phyloP scores from a whole-genome alignment of 768 basidiomycete genomes.

The Xanthoconium purpureum region DNA sequence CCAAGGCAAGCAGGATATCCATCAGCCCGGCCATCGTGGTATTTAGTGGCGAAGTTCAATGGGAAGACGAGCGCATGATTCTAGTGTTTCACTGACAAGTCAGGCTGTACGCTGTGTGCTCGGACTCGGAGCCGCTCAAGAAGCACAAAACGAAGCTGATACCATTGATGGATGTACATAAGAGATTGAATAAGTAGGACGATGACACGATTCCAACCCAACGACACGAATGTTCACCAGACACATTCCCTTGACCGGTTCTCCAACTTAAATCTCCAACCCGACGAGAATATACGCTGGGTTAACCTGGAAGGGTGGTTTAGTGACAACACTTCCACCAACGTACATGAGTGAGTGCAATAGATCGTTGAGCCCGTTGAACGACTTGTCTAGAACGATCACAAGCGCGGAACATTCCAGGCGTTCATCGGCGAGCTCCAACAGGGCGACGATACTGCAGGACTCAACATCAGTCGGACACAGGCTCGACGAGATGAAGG shows the following conservation, averaged over 20 bases:
- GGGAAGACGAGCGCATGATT: no score
- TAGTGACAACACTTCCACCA: slow-evolving; percentile 81
- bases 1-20: slow-evolving; percentile 27
- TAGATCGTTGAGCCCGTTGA: slow-evolving; percentile 65
- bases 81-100: no score
- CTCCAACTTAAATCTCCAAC: slow-evolving; percentile 60
- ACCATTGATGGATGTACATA: slow-evolving; percentile 11
- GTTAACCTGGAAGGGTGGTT: slow-evolving; percentile 72
- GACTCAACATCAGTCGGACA: not conserved
- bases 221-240: slow-evolving; percentile 18
- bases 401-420: slow-evolving; percentile 75
- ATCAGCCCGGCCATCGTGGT: slow-evolving; percentile 22
- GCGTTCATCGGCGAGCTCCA: slow-evolving; percentile 85
- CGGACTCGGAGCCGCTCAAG: no score
- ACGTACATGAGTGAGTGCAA: slow-evolving; percentile 93
- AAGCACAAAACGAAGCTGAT: not conserved
- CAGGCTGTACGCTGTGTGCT: no score
- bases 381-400: slow-evolving; percentile 74
- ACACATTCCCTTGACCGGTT: slow-evolving; percentile 30
- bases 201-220: slow-evolving; percentile 19
- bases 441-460: slow-evolving; percentile 73
- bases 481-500: slow-evolving; percentile 5
- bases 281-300: slow-evolving; percentile 82
- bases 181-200: slow-evolving; percentile 7
- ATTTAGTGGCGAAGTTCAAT: not conserved